These are phyloP conservation scores for Anthoceros angustus DNA, from an alignment of 225 moss, liverwort and hornwort species.

Conservation along the genomic window DNA sequence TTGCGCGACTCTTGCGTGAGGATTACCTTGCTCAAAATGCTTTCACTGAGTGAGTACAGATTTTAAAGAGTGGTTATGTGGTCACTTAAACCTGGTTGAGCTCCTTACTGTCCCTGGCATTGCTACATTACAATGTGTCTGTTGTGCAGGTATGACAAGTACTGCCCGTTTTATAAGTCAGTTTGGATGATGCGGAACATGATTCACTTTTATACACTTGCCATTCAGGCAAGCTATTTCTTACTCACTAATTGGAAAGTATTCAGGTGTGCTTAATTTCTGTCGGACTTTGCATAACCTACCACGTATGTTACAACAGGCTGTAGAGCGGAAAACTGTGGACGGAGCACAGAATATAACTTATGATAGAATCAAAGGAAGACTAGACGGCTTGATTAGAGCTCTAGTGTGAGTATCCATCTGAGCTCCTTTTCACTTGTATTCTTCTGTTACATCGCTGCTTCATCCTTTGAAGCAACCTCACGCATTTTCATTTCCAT, in stretches of 20 bases:
- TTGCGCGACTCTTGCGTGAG: conserved; percentile 92
- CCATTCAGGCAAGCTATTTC: conserved; percentile 43
- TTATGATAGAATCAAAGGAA: conserved; percentile 83
- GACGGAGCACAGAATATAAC: conserved; percentile 84
- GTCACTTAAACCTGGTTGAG: neutral
- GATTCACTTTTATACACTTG: conserved; percentile 61
- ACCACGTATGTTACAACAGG: conserved; percentile 21
- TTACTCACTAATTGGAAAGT: neutral
- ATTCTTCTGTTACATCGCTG: neutral
- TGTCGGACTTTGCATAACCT: neutral
- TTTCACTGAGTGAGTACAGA: conserved; percentile 44
- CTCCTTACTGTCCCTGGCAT: neutral
- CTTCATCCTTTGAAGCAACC: neutral
- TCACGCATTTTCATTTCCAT: neutral
- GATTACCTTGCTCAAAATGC: conserved; percentile 97
- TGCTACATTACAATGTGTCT: neutral
- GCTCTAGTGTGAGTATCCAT: conserved; percentile 48
- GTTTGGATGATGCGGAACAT: conserved; percentile 99
- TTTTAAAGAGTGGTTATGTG: neutral
- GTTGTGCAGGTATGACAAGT: conserved; percentile 66
- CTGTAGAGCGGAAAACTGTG: conserved; percentile 86
- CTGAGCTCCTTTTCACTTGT: neutral
- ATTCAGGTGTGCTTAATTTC: neutral
- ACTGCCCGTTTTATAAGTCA: conserved; percentile 93
- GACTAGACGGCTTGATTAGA: conserved; percentile 66